These are phyloP conservation scores for Fusarium tjaetaba DNA, from an alignment of 2,329 filamentous ascomycete species.

Conservation along the genomic window DNA sequence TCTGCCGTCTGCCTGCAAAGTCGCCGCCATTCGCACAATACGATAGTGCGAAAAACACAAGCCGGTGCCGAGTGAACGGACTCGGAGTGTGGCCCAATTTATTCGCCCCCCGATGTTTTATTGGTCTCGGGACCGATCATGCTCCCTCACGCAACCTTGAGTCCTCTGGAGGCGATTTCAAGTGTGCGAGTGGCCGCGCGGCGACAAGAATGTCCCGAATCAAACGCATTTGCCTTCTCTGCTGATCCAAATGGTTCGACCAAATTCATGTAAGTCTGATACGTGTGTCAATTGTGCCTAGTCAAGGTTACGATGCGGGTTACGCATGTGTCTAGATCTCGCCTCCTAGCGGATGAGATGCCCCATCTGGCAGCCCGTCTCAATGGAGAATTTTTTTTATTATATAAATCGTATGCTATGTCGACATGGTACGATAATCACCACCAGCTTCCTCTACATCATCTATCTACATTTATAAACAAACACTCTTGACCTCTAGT, in stretches of 20 bases:
- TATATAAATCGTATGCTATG: slow-evolving; percentile 31
- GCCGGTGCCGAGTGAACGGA: slow-evolving; percentile 12
- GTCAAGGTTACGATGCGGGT: slow-evolving; percentile 29
- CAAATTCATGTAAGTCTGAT: slow-evolving; percentile 20
- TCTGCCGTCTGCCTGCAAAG: not conserved
- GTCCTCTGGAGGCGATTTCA: slow-evolving; percentile 4
- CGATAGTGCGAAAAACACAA: slow-evolving; percentile 1
- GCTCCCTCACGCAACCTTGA: slow-evolving; percentile 1
- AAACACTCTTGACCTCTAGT: slow-evolving; percentile 4
- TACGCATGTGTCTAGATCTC: slow-evolving; percentile 34
- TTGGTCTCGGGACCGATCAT: slow-evolving; percentile 37
- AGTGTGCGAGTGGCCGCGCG: slow-evolving; percentile 38
- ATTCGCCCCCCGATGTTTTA: slow-evolving; percentile 25
- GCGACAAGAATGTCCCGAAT: slow-evolving; percentile 23
- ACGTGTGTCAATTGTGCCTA: slow-evolving; percentile 34
- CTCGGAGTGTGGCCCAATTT: not conserved
- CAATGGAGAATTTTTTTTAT: slow-evolving; percentile 16
- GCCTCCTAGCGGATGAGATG: slow-evolving; percentile 30
- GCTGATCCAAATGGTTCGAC: slow-evolving; percentile 38
- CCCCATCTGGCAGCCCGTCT: slow-evolving; percentile 23
- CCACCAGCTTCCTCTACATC: slow-evolving; percentile 21
- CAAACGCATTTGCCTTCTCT: slow-evolving; percentile 10
- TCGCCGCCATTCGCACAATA: slow-evolving; percentile 8
- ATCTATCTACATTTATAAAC: slow-evolving; percentile 8
- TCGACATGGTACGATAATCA: slow-evolving; percentile 8